These are phyloP conservation scores for Dovyalis caffra DNA, from an alignment of 345 rosid species.

Conservation along the genomic window DNA sequence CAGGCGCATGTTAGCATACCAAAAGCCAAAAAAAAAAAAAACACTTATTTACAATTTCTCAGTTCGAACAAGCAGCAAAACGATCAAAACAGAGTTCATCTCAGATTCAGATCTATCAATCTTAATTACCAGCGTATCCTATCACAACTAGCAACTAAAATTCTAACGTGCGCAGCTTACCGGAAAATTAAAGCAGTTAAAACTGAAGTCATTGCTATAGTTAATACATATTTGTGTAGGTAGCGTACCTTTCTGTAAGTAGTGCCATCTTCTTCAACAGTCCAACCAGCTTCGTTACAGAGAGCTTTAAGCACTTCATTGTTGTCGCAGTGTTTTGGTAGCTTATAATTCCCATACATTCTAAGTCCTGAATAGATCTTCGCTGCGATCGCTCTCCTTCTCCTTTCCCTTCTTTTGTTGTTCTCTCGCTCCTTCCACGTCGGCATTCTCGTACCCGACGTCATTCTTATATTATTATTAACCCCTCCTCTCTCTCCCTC, in stretches of 20 bases:
- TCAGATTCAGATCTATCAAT: constrained; percentile 4
- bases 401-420: constrained; percentile 86
- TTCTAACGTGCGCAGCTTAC: background rate
- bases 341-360: constrained; percentile 88
- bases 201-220: background rate
- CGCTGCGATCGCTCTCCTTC: constrained; percentile 92
- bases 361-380: constrained; percentile 88
- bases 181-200: background rate
- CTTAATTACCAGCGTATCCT: background rate
- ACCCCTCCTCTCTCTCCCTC: background rate
- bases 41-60: background rate
- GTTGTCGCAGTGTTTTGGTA: constrained; percentile 97
- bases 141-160: background rate
- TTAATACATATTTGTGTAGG: background rate
- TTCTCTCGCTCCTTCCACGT: constrained; percentile 99
- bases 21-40: too few species aligned
- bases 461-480: constrained; percentile 38
- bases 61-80: background rate
- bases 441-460: constrained; percentile 91
- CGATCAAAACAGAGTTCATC: background rate
- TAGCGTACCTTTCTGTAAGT: constrained; percentile 78
- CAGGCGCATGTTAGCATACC: constrained; percentile 22
- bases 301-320: constrained; percentile 97
- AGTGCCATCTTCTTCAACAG: constrained; percentile 94
- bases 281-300: constrained; percentile 95